These are phyloP conservation scores for Leccinum pellstonianum DNA, from an alignment of 768 basidiomycete species.

Conservation along the genomic window DNA sequence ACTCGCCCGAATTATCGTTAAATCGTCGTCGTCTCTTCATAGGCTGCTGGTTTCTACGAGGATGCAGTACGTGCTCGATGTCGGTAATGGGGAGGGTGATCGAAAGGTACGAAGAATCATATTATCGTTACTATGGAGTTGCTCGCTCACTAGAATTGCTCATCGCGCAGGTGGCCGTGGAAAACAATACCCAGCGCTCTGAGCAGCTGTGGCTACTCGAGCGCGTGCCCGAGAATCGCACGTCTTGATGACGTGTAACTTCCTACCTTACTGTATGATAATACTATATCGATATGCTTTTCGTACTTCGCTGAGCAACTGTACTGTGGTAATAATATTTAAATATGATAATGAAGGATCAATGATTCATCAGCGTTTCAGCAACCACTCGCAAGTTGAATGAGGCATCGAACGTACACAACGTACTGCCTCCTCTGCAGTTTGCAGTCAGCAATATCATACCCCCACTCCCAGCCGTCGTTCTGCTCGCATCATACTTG, in stretches of 20 bases:
- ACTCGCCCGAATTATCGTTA: neutral
- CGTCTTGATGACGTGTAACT: neutral
- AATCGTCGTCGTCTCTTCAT: neutral
- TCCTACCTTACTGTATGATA: too few species aligned
- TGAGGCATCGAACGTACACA: too few species aligned
- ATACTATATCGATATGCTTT: neutral
- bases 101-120: neutral
- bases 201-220: constrained; percentile 8
- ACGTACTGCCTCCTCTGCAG: too few species aligned
- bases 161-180: neutral
- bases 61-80: constrained; percentile 2
- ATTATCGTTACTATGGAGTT: neutral
- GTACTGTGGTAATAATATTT: too few species aligned
- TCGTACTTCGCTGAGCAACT: neutral
- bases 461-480: too few species aligned
- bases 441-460: too few species aligned
- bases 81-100: neutral
- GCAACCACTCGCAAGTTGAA: too few species aligned
- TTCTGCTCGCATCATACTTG: too few species aligned
- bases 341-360: too few species aligned
- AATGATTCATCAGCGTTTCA: too few species aligned
- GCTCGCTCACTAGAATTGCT: neutral
- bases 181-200: constrained; percentile 1
- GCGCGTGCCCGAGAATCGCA: neutral
- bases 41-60: neutral